Conservation (phyloP, 2,329 filamentous ascomycete genomes). For the Verticillium dahliae region DNA sequence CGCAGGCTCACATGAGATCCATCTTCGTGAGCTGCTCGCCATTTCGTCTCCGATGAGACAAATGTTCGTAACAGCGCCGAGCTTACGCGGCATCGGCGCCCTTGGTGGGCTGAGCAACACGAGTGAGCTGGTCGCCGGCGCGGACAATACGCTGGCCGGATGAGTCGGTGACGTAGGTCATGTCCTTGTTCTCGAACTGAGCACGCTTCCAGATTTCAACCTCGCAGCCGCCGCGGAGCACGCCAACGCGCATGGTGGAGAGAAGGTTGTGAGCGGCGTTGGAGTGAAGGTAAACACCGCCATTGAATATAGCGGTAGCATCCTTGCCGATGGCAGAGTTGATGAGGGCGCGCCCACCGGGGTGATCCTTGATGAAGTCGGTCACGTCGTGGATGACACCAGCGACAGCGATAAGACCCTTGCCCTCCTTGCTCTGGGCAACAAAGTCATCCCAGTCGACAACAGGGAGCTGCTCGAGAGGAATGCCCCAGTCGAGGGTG, state of each 20-base stretch:
- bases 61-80: neutral
- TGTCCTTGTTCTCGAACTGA: constrained; percentile 77
- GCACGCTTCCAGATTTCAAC: constrained; percentile 91
- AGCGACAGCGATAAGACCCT: constrained; percentile 69
- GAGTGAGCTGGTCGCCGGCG: constrained; percentile 79
- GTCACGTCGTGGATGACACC: constrained; percentile 82
- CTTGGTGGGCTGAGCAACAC: constrained; percentile 70
- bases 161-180: constrained; percentile 73
- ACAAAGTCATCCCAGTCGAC: constrained; percentile 84
- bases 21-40: neutral
- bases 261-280: constrained; percentile 86
- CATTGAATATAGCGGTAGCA: constrained; percentile 86
- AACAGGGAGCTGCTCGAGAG: constrained; percentile 78
- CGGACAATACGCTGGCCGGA: constrained; percentile 77
- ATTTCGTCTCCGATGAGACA: neutral
- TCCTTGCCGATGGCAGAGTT: constrained; percentile 78
- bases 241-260: constrained; percentile 81
- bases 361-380: constrained; percentile 81
- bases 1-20: neutral
- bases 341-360: constrained; percentile 86
- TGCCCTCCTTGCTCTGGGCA: constrained; percentile 69
- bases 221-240: constrained; percentile 79
- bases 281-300: constrained; percentile 82
- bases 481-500: constrained; percentile 78
- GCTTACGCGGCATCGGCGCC: constrained; percentile 75